Percentiles rank a stretch among this genome's conserved stretches.
These are phyloP conservation scores for Heteromeles arbutifolia DNA, from an alignment of 306 rosid genomes.

Conservation along the genomic window DNA sequence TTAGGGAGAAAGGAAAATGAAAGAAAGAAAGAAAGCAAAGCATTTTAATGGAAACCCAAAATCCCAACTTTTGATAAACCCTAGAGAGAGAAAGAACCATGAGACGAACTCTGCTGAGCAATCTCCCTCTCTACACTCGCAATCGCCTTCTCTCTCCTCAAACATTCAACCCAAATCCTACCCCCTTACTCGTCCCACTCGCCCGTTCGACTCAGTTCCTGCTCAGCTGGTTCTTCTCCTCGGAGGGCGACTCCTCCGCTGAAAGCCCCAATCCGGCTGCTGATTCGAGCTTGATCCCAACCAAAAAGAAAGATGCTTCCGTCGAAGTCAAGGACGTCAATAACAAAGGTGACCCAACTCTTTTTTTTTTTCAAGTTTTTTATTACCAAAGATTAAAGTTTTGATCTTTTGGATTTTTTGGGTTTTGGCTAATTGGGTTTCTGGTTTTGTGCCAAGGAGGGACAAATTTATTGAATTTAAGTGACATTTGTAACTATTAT, in stretches of 20 bases:
- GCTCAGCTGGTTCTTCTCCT: slow-evolving; percentile 41
- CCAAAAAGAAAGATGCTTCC: slow-evolving; percentile 1
- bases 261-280: slow-evolving; percentile 8
- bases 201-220: slow-evolving; percentile 16
- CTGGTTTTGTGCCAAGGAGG: not conserved
- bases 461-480: not conserved
- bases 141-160: slow-evolving; percentile 24
- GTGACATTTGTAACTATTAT: not conserved
- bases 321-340: slow-evolving; percentile 30
- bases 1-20: not conserved
- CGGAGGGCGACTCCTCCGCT: slow-evolving; percentile 16
- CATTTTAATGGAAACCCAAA: not conserved
- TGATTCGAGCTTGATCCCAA: slow-evolving; percentile 2
- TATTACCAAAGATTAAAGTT: not conserved
- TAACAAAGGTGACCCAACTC: slow-evolving; percentile 45
- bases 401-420: not conserved
- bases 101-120: slow-evolving; percentile 37
- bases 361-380: not conserved
- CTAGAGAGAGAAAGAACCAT: slow-evolving; percentile 18
- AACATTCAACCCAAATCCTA: not conserved
- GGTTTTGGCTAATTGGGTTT: too few species aligned
- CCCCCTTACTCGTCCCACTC: slow-evolving; percentile 12
- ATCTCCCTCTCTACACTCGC: slow-evolving; percentile 37
- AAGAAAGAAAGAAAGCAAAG: not conserved
- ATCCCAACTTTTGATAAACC: slow-evolving; percentile 6